A percentile compares a stretch with the other conserved stretches of the same genome.
Evolutionary conservation across 441 rosid species (phyloP).

Genomic region (Aleurites moluccanus): DNA sequence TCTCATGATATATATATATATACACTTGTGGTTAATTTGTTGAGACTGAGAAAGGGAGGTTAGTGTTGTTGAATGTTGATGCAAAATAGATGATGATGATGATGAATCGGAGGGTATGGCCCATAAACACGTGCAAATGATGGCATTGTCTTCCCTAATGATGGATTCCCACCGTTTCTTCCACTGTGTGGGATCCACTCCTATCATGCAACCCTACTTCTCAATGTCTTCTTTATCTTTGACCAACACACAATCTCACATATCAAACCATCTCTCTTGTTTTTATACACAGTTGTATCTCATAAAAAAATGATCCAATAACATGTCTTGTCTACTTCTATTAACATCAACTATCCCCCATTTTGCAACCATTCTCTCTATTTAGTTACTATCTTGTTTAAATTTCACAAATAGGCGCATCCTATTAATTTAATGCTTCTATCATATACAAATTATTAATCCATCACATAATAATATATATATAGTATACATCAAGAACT

Average conservation of each 20-base stretch:
- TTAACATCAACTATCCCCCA: background rate
- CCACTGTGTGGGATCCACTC: slow-evolving; percentile 60
- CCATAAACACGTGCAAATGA: slow-evolving; percentile 80
- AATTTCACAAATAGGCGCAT: too few species aligned
- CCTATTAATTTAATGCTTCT: too few species aligned
- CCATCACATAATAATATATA: too few species aligned
- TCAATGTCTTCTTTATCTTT: slow-evolving; percentile 29
- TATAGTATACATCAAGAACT: too few species aligned
- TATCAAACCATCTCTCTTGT: background rate
- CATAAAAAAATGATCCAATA: background rate
- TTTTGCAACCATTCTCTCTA: too few species aligned
- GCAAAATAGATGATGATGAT: background rate
- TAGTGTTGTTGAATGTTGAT: background rate
- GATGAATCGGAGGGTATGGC: slow-evolving; percentile 33
- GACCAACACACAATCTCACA: slow-evolving; percentile 20
- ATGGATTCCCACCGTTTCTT: slow-evolving; percentile 71
- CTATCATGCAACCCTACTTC: slow-evolving; percentile 30
- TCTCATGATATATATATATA: too few species aligned
- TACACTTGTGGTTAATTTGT: too few species aligned
- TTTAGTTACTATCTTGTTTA: too few species aligned
- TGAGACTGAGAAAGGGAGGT: background rate
- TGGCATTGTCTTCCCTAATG: slow-evolving; percentile 61
- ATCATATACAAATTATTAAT: too few species aligned
- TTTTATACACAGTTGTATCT: background rate
- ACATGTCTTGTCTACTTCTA: background rate